phyloP scores from a whole-genome alignment of 768 basidiomycete genomes.

The Lentinula raphanica region DNA sequence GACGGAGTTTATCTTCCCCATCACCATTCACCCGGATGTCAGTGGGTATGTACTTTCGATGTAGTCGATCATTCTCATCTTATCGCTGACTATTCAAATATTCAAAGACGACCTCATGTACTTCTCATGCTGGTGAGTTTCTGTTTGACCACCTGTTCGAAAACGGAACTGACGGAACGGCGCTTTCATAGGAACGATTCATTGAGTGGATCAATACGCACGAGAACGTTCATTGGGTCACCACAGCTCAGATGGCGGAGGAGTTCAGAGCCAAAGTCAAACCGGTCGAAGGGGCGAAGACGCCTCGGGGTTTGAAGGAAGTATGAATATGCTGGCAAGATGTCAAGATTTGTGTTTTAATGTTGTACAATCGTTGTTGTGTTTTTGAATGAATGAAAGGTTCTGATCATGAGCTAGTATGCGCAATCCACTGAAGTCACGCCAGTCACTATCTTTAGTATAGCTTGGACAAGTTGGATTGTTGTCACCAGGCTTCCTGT shows the following conservation, averaged over 20 bases:
- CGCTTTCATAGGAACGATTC: conserved; percentile 49
- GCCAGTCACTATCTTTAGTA: too few species aligned
- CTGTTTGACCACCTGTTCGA: background rate
- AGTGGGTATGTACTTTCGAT: conserved; percentile 49
- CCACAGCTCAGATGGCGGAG: conserved; percentile 61
- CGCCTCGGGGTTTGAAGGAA: conserved; percentile 43
- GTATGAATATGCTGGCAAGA: background rate
- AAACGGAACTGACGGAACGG: background rate
- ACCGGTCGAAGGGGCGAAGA: conserved; percentile 43
- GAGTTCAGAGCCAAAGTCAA: conserved; percentile 53
- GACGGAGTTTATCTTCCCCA: conserved; percentile 60
- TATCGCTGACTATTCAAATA: conserved; percentile 5
- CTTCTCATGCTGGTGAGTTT: conserved; percentile 55
- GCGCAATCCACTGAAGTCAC: too few species aligned
- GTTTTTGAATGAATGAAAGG: too few species aligned
- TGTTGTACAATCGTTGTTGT: too few species aligned
- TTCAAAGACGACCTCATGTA: conserved; percentile 58
- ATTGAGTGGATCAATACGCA: conserved; percentile 73
- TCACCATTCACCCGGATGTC: conserved; percentile 78
- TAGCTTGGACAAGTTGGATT: too few species aligned
- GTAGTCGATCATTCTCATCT: background rate
- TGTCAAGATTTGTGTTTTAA: too few species aligned
- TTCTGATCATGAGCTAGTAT: too few species aligned
- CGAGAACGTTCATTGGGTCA: conserved; percentile 64
- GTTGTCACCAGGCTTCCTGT: too few species aligned